Evolutionary conservation across 106 monocot species (phyloP), one percentile per base, ranked within the genome.

Genomic region (Alisma plantagoaquatica): DNA sequence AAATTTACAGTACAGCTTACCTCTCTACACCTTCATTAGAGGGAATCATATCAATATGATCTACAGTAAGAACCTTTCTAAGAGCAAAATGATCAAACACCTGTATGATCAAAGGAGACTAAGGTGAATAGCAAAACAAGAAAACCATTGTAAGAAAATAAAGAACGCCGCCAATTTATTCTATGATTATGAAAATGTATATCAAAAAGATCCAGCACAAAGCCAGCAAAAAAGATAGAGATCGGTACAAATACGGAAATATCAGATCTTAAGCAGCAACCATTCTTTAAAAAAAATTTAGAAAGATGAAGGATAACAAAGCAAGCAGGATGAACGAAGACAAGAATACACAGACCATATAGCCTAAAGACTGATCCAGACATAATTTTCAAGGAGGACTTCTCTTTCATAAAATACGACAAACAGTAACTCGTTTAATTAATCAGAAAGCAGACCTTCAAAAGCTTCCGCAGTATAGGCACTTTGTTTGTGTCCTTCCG

Each of bases 401-500:
- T 7, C 14, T 38, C 14, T 14, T 7, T 38, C 35, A 38, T 38
- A 38, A 38, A 38, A 38, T 38, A 14, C 35, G 14, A 14, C 14
- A 38, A 38, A 38, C 5, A 7, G 35, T 38, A 7, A 5, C 14
- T 38, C 35, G 35, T 6, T 38, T 7, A 38, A 5, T 7, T 38
- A 38, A 38, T 7, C 9, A 14, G 14, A 14, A 38, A 38, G 54
- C 72, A 49, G 27, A 84, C 96, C 85, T 90, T 98, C 16, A 98
- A 75, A 75, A 98, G 84, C 70, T 98, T 98, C 29, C 96, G 60
- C 29, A 90, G 63, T 27, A 98, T 76, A 38, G 96, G 96, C 64
- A 74, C 89, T 60, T 81, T 70, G 47, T 70, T 81, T 66, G 82
- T 78, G 33, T 85, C 76, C 51, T 54, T 69, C 32, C 76, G 60